Conservation (phyloP, 179 eudicot genomes). For the Nepenthes alata region DNA sequence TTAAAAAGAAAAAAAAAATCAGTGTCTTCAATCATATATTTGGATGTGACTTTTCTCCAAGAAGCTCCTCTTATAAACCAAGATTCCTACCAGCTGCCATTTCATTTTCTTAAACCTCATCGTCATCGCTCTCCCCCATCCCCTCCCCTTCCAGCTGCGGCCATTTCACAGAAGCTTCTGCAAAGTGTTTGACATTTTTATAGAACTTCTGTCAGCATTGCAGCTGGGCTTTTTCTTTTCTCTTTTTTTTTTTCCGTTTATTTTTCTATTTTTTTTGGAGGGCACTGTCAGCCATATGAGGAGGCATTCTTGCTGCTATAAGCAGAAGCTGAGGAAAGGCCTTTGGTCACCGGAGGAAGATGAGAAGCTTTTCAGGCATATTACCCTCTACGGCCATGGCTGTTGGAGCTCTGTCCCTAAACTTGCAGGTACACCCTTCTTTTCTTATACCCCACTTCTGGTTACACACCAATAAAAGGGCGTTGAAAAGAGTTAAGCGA, state of each 20-base stretch:
- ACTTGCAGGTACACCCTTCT: conserved; percentile 51
- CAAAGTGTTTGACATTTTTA: not conserved
- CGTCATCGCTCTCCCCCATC: conserved; percentile 21
- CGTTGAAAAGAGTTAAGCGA: too few relatives aligned
- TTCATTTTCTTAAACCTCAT: conserved; percentile 48
- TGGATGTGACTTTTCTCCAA: conserved; percentile 42
- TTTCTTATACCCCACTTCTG: not conserved
- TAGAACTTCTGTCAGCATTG: conserved; percentile 6
- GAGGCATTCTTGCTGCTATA: conserved; percentile 89
- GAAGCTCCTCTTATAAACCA: conserved; percentile 53
- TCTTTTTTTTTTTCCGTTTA: too few relatives aligned
- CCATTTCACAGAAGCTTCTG: conserved; percentile 10
- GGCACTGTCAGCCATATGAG: conserved; percentile 35
- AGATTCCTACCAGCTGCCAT: conserved; percentile 65
- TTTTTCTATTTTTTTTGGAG: too few relatives aligned
- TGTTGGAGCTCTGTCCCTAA: conserved; percentile 99
- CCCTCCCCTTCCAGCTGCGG: conserved; percentile 5
- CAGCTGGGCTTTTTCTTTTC: not conserved
- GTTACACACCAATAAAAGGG: too few relatives aligned
- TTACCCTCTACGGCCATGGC: conserved; percentile 81
- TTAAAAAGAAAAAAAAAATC: too few relatives aligned
- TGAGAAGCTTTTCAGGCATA: conserved; percentile 78
- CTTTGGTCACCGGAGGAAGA: conserved; percentile 99
- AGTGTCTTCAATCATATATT: conserved; percentile 20
- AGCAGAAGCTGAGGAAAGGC: conserved; percentile 95